Conservation (phyloP, 495 filamentous ascomycete species). For the Aspergillus homomorphus region DNA sequence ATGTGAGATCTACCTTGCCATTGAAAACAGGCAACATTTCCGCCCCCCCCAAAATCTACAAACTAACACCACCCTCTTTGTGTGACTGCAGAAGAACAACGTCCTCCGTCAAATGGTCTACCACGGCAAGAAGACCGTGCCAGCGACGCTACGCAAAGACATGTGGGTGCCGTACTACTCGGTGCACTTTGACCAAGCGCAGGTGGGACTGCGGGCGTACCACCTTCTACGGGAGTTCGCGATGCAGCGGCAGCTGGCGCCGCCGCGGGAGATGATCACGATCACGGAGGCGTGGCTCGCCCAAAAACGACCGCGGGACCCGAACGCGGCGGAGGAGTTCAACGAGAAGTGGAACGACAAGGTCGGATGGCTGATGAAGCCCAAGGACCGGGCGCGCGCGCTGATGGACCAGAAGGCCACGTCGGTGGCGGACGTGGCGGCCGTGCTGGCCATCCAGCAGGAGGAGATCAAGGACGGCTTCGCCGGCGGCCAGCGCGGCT, state of each 20-base stretch:
- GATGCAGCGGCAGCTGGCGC: conserved; percentile 43
- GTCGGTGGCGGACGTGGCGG: conserved; percentile 79
- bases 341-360: conserved; percentile 42
- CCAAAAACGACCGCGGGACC: conserved; percentile 62
- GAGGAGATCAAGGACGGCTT: conserved; percentile 34
- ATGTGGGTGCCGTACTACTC: conserved; percentile 82
- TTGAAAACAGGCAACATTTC: no score
- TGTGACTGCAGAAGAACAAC: conserved; percentile 56
- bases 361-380: conserved; percentile 43
- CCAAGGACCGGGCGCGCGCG: conserved; percentile 56
- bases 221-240: conserved; percentile 78
- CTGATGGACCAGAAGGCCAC: conserved; percentile 91
- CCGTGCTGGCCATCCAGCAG: conserved; percentile 62
- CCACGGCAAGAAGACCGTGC: conserved; percentile 87
- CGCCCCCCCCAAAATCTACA: conserved; percentile 3
- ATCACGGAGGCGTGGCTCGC: conserved; percentile 43
- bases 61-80: conserved; percentile 4
- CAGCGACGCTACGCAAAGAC: conserved; percentile 77
- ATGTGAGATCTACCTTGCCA: conserved; percentile 61
- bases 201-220: conserved; percentile 71
- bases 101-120: conserved; percentile 74
- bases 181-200: conserved; percentile 63
- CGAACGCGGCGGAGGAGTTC: conserved; percentile 38
- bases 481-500: conserved; percentile 28
- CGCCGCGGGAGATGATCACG: conserved; percentile 48